Percentiles rank a stretch among this genome's conserved stretches.
Conservation (phyloP, 202 grass and related monocot species). For the Sporobolus alterniflorus region DNA sequence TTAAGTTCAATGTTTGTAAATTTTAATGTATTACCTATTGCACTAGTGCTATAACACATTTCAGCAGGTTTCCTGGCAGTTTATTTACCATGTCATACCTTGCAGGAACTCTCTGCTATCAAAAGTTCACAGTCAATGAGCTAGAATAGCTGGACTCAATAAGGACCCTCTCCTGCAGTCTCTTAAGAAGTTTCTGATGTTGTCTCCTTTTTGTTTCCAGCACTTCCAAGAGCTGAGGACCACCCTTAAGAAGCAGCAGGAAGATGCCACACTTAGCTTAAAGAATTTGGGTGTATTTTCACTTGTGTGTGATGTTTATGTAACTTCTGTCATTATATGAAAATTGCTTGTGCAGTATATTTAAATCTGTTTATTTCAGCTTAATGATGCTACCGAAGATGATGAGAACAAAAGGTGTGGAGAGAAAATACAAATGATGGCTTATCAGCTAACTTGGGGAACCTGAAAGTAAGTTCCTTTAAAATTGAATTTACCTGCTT, state of each 20-base stretch:
- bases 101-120: conserved; percentile 81
- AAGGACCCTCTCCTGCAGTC: conserved; percentile 37
- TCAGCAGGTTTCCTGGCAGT: background rate
- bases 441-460: conserved; percentile 27
- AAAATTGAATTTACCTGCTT: conserved; percentile 9
- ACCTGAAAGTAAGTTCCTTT: conserved; percentile 51
- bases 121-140: conserved; percentile 74
- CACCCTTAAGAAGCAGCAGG: conserved; percentile 90
- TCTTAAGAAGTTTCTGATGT: background rate
- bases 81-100: conserved; percentile 33
- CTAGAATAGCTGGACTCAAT: conserved; percentile 79
- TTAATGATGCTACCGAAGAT: conserved; percentile 45
- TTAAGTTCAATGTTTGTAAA: background rate
- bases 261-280: conserved; percentile 82
- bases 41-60: background rate
- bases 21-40: background rate
- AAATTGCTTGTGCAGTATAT: background rate
- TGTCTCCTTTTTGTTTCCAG: conserved; percentile 33
- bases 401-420: conserved; percentile 33
- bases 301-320: conserved; percentile 8
- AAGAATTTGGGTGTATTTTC: conserved; percentile 70
- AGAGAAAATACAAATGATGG: conserved; percentile 42
- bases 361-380: conserved; percentile 42
- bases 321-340: conserved; percentile 2
- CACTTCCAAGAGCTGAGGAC: conserved; percentile 90